Percentiles rank a stretch among this genome's conserved stretches.
Conservation (phyloP, 2,329 filamentous ascomycete genomes). For the Elsinoe perseae region DNA sequence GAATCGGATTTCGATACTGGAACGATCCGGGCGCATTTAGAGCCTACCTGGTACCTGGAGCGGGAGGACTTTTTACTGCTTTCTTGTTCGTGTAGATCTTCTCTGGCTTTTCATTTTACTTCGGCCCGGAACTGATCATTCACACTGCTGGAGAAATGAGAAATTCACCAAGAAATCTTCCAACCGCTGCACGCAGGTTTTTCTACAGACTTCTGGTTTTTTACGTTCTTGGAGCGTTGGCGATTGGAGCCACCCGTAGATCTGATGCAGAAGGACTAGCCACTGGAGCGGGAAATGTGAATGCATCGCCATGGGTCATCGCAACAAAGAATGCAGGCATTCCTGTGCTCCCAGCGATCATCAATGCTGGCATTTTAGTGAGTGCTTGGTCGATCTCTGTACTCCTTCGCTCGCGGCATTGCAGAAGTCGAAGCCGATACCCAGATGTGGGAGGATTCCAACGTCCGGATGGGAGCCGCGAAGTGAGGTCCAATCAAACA, state of each 20-base stretch:
- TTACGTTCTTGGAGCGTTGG: conserved; percentile 49
- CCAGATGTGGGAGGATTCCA: no score
- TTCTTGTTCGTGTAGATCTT: conserved; percentile 28
- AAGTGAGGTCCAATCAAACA: no score
- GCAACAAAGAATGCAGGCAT: conserved; percentile 62
- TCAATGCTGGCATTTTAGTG: conserved; percentile 70
- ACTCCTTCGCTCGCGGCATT: not conserved
- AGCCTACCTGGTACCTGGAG: conserved; percentile 26
- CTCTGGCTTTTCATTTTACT: conserved; percentile 45
- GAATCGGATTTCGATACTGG: conserved; percentile 25
- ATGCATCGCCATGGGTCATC: conserved; percentile 57
- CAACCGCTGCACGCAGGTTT: conserved; percentile 45
- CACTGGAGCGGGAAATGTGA: conserved; percentile 34
- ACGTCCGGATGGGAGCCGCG: no score
- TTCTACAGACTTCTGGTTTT: conserved; percentile 50
- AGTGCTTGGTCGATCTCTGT: conserved; percentile 53
- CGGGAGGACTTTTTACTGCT: conserved; percentile 28
- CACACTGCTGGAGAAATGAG: conserved; percentile 45
- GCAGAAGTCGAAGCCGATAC: not conserved
- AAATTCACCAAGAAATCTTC: conserved; percentile 45
- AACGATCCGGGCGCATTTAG: conserved; percentile 26
- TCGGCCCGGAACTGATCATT: conserved; percentile 48
- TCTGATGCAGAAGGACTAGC: conserved; percentile 32
- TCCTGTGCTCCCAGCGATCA: conserved; percentile 58
- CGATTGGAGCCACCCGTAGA: conserved; percentile 52